These are phyloP conservation scores for Parascedosporium putredinis DNA, from an alignment of 2,329 filamentous ascomycete species.

Conservation along the genomic window DNA sequence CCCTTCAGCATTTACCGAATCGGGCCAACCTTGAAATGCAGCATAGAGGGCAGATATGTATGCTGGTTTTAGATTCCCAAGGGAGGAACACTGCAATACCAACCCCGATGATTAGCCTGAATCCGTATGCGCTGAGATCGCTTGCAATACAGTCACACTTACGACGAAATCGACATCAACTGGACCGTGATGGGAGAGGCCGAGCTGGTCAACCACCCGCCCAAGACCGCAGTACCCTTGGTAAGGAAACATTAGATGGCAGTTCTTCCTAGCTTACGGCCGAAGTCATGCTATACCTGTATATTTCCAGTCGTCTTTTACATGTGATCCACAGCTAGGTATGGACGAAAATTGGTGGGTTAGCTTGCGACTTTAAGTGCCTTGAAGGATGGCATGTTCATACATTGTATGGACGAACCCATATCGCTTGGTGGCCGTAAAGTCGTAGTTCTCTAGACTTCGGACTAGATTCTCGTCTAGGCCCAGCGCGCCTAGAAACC, in stretches of 20 bases:
- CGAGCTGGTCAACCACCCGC: constrained; percentile 52
- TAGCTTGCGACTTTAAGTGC: no score
- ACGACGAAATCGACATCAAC: constrained; percentile 67
- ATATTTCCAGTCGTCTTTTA: constrained; percentile 30
- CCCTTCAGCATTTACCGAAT: no score
- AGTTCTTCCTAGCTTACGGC: background rate
- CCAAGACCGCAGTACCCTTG: constrained; percentile 67
- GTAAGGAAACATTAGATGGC: no score
- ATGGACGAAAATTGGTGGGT: constrained; percentile 7
- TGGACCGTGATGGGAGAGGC: constrained; percentile 41
- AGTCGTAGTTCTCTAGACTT: constrained; percentile 73
- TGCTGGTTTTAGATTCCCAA: constrained; percentile 63
- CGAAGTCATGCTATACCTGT: constrained; percentile 24
- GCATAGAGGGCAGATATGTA: constrained; percentile 50
- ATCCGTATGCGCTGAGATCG: no score
- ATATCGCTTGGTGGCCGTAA: constrained; percentile 57
- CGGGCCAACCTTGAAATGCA: constrained; percentile 39
- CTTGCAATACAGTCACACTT: no score
- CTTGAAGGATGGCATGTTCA: no score
- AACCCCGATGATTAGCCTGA: no score
- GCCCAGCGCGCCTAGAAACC: constrained; percentile 59
- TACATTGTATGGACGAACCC: constrained; percentile 82
- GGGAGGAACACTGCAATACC: constrained; percentile 58
- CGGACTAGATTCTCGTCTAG: constrained; percentile 53
- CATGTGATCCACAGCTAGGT: constrained; percentile 47